phyloP scores from a whole-genome alignment of 1,284 basidiomycete species.

The Leucoagaricus sp. region DNA sequence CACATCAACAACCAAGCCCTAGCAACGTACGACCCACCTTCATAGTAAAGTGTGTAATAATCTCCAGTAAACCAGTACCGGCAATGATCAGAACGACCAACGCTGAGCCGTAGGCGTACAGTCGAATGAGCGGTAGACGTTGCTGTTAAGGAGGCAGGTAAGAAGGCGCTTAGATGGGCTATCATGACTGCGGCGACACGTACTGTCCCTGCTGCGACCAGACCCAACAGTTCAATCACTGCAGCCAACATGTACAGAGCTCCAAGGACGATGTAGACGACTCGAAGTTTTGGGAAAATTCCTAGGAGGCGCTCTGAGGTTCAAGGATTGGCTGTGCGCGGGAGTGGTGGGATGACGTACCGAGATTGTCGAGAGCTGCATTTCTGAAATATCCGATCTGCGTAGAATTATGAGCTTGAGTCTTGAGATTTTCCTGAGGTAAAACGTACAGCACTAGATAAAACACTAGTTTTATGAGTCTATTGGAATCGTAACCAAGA shows the following conservation, averaged over 20 bases:
- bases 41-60: constrained; percentile 23
- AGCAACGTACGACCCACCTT: constrained; percentile 17
- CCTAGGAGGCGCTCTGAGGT: constrained; percentile 36
- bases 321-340: constrained; percentile 3
- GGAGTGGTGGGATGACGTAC: constrained; percentile 39
- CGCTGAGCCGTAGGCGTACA: constrained; percentile 36
- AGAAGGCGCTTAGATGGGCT: neutral
- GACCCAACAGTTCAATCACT: constrained; percentile 56
- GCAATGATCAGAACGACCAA: constrained; percentile 11
- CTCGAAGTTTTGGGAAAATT: constrained; percentile 48
- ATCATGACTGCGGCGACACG: constrained; percentile 26
- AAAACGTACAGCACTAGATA: constrained; percentile 51
- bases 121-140: constrained; percentile 53
- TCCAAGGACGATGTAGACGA: constrained; percentile 62
- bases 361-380: constrained; percentile 42
- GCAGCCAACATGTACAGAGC: constrained; percentile 52
- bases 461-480: constrained; percentile 12
- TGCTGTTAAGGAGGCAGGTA: constrained; percentile 42
- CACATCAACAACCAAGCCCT: neutral
- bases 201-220: constrained; percentile 56
- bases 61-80: constrained; percentile 34
- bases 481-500: neutral
- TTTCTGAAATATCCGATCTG: constrained; percentile 64
- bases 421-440: neutral
- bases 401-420: constrained; percentile 1